These are phyloP conservation scores for Tulasnella sp. DNA, from an alignment of 768 basidiomycete genomes.

Conservation along the genomic window DNA sequence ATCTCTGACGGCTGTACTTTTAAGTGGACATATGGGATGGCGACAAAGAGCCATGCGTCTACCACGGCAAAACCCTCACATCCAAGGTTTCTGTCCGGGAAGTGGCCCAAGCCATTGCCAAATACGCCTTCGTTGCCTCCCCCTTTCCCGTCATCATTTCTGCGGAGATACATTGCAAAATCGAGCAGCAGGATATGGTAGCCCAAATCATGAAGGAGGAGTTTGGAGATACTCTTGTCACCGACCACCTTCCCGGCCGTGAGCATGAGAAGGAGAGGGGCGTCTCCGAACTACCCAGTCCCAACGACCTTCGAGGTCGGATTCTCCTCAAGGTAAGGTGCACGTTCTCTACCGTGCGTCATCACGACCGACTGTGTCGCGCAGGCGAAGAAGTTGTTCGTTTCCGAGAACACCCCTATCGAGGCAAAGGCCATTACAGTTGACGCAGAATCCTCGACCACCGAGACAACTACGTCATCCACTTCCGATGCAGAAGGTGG, in stretches of 20 bases:
- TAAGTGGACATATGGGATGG: slow-evolving; percentile 91
- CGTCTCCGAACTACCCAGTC: slow-evolving; percentile 61
- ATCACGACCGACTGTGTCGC: background rate
- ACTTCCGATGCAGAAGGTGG: slow-evolving; percentile 26
- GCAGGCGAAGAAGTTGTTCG: slow-evolving; percentile 66
- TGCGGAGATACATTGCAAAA: slow-evolving; percentile 76
- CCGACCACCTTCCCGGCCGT: slow-evolving; percentile 36
- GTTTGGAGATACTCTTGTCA: slow-evolving; percentile 45
- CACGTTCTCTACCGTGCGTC: background rate
- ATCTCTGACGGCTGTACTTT: background rate
- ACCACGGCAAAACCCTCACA: slow-evolving; percentile 82
- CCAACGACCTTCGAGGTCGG: slow-evolving; percentile 62
- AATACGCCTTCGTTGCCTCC: slow-evolving; percentile 83
- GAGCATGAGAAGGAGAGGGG: slow-evolving; percentile 24
- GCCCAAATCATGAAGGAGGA: slow-evolving; percentile 58
- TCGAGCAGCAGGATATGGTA: slow-evolving; percentile 68
- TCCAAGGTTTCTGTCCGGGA: slow-evolving; percentile 70
- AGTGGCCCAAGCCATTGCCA: slow-evolving; percentile 67
- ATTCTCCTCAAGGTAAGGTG: slow-evolving; percentile 67
- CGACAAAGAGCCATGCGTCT: slow-evolving; percentile 69
- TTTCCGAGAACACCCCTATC: slow-evolving; percentile 32
- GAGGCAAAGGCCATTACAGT: slow-evolving; percentile 27
- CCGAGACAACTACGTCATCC: slow-evolving; percentile 27
- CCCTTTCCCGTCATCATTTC: slow-evolving; percentile 90
- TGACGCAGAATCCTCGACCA: slow-evolving; percentile 35